These are phyloP conservation scores for Phaffia rhodozyma DNA, from an alignment of 1,284 basidiomycete genomes.

Conservation along the genomic window DNA sequence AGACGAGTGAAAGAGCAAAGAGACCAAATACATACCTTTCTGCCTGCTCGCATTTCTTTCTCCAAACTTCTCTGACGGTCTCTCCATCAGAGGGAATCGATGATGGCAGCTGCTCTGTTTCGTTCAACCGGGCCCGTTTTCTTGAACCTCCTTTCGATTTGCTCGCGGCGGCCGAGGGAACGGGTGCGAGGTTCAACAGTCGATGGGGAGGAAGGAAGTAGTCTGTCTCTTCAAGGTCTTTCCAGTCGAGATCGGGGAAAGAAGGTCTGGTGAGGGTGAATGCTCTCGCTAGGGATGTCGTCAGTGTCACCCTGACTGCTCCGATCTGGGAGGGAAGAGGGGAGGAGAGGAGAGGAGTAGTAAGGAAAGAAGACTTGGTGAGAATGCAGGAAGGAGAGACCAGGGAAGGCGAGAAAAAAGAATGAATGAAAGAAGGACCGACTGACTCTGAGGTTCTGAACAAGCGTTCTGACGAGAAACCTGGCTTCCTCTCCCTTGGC, in stretches of 20 bases:
- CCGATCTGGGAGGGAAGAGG: slow-evolving; percentile 60
- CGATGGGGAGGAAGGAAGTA: slow-evolving; percentile 32
- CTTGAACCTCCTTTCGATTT: too few relatives aligned
- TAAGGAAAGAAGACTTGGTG: not conserved
- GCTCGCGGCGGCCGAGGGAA: too few relatives aligned
- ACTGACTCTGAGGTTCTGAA: slow-evolving; percentile 63
- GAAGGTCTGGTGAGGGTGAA: slow-evolving; percentile 51
- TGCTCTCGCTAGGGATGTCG: slow-evolving; percentile 70
- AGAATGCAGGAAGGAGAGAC: not conserved
- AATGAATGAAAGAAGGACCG: too few relatives aligned
- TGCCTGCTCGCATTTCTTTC: slow-evolving; percentile 5
- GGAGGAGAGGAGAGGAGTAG: slow-evolving; percentile 26
- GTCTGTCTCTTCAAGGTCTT: slow-evolving; percentile 21
- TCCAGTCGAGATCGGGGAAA: not conserved
- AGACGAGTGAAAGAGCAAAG: not conserved
- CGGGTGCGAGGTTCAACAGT: too few relatives aligned
- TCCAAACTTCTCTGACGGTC: not conserved
- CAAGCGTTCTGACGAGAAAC: slow-evolving; percentile 68
- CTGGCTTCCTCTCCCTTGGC: slow-evolving; percentile 77
- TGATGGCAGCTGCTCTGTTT: too few relatives aligned
- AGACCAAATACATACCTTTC: not conserved
- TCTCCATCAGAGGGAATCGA: too few relatives aligned
- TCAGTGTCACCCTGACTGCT: slow-evolving; percentile 70
- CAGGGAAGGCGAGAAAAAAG: too few relatives aligned
- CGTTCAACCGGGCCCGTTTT: too few relatives aligned